Base-by-base conservation (phyloP, 306 rosid genomes). In the Aeschynomene evenia region DNA sequence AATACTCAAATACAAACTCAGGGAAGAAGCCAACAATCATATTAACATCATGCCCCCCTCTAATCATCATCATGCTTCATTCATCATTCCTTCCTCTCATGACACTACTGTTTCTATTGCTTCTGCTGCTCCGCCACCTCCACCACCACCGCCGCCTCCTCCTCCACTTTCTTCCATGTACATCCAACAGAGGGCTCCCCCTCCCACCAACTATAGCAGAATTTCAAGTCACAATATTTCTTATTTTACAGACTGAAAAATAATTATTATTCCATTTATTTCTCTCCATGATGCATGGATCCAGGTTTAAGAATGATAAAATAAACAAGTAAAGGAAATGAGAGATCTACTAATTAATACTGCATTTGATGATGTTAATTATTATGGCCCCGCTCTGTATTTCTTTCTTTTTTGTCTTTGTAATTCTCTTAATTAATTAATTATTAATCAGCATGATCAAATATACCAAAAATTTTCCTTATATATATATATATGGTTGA, bases 1-100 rank as follows among this genome's bases (percentile, higher is more conserved):
- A 83, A 88, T 94, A 81, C 87, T 91, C 28, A 87, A 87, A 63
- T 85, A 84, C 85, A 93, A 84, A 74, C 85, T 85, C 78, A 88
- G 89, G 43, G 96, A 92, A 76, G 96, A 92, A 76, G 85, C 88
- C 68, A 80, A 68, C 48, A 66, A 68, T 59, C n/a, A n/a, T n/a
- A n/a, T n/a, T n/a, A n/a, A n/a, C n/a, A 65, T 82, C 26, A 61
- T 78, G 40, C 71, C 83, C 26, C 46, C 91, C 51, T 59, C 80
- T 46, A n/a, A n/a, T n/a, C 83, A 37, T 12, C 10, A 5, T 37
- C 15, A 71, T 29, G 31, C 77, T 59, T 13, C 74, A 70, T 75
- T 45, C 9, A 34, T 88, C 78, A 81, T 85, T 14, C 85, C 90
- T 63, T 72, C 88, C 7, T 48, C 85, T 9, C 87, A n/a, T n/a